These are phyloP conservation scores for Taphrina deformans DNA, from an alignment of 1,139 yeast species.

Conservation along the genomic window DNA sequence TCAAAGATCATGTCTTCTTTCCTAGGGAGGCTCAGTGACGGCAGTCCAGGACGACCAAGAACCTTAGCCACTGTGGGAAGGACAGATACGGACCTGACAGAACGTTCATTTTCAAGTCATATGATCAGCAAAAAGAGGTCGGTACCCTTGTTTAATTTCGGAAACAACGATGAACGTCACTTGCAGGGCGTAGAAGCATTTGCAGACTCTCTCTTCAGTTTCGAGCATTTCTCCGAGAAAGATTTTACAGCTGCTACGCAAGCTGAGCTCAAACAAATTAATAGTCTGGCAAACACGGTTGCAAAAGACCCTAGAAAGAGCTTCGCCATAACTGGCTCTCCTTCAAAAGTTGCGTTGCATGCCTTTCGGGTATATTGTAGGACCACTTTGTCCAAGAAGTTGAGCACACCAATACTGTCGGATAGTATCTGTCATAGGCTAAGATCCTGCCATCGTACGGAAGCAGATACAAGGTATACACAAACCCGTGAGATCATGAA, in stretches of 20 bases:
- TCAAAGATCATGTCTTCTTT: conserved; percentile 21
- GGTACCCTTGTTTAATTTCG: background rate
- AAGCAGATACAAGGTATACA: background rate
- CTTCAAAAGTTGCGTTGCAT: conserved; percentile 30
- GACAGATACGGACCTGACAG: background rate
- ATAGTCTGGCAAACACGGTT: background rate
- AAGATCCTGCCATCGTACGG: background rate
- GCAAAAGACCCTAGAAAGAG: conserved; percentile 31
- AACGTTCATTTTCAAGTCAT: conserved; percentile 15
- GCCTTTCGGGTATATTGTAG: conserved; percentile 22
- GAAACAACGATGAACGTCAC: conserved; percentile 10
- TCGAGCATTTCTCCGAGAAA: conserved; percentile 24
- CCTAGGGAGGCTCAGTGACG: conserved; percentile 18
- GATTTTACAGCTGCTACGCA: conserved; percentile 5
- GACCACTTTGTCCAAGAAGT: conserved; percentile 12
- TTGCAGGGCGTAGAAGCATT: conserved; percentile 14
- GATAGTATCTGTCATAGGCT: background rate
- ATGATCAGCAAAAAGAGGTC: conserved; percentile 14
- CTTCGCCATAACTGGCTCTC: conserved; percentile 34
- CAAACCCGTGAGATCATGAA: background rate
- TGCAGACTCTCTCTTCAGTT: background rate
- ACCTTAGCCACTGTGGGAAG: background rate
- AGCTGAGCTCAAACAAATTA: conserved; percentile 8
- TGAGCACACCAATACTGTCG: conserved; percentile 1
- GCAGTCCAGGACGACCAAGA: conserved; percentile 2